A percentile compares a stretch with the other conserved stretches of the same genome.
These are phyloP conservation scores for Eimeria mitis DNA, from an alignment of 169 alveolate species.

Conservation along the genomic window DNA sequence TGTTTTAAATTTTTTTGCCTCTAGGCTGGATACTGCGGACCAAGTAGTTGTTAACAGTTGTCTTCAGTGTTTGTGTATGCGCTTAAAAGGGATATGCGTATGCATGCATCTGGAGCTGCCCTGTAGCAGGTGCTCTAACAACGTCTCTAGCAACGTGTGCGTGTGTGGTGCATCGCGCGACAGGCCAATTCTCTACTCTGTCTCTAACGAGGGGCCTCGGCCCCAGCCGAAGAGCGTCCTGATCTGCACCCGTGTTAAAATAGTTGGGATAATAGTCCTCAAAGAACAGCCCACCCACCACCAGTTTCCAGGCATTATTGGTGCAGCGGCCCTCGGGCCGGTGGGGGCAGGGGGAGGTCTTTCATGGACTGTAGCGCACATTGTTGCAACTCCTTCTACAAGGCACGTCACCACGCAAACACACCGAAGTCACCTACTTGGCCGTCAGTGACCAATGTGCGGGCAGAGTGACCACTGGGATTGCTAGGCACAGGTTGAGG, in stretches of 20 bases:
- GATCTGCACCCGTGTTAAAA: background rate
- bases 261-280: background rate
- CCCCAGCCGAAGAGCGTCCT: background rate
- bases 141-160: background rate
- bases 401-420: background rate
- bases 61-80: background rate
- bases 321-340: background rate
- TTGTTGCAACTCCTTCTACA: background rate
- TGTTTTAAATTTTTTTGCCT: background rate
- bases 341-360: too few species aligned
- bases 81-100: background rate
- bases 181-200: background rate
- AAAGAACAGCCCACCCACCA: background rate
- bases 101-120: background rate
- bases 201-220: background rate
- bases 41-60: background rate
- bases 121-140: background rate
- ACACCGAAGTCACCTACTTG: background rate
- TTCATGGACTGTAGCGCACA: background rate
- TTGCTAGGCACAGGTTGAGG: too few species aligned
- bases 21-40: background rate
- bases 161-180: background rate
- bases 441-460: background rate
- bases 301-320: background rate
- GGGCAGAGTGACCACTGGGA: too few species aligned